Base-by-base conservation (phyloP, 2,329 filamentous ascomycete genomes). In the Grosmannia clavigera region DNA sequence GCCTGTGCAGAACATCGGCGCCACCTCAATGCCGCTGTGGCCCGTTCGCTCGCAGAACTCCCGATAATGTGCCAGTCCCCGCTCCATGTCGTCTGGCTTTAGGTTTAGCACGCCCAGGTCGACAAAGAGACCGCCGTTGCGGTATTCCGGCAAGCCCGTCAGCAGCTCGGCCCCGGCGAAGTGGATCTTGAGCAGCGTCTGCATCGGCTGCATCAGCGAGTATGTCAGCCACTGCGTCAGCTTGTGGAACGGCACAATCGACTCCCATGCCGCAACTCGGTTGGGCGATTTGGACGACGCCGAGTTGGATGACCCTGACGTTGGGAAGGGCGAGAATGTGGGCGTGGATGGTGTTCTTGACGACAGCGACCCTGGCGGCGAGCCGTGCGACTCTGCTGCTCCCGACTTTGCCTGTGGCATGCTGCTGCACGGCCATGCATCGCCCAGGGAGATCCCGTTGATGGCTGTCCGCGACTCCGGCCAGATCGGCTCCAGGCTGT, bases 151-250 rank as follows among this genome's bases (percentile, higher is more conserved):
- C 3, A 96, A 77, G 27, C 90, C 92, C 0, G 92, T 96, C 65
- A 95, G 79, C 7, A 95, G 79, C 63, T 95, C 88, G 1, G 84
- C 83, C 52, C 81, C 81, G 10, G 71, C 73, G 71, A 81, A 82
- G 14, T 76, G 71, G 16, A 78, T 74, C 1, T 74, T 74, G 11
- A 85, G 71, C 1, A 83, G 69, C 2, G 76, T 75, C 55, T 78
- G 74, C 65, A 85, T 83, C 0, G 81, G 81, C 4, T 88, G 84
- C 73, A 86, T 88, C 60, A 96, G 81, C 2, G 90, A 95, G 74
- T 96, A 96, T 57, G 88, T 90, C 60, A 96, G 85, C 92, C 92
- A 96, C 72, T 96, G 91, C 0, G 91, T 95, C 43, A 95, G 81
- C 74, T 95, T 88, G 67, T 84, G 81, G 66, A 73, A 73, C 2